Evolutionary conservation across 305 asterid species (phyloP).

Genomic region (Fraxinus dipetala): DNA sequence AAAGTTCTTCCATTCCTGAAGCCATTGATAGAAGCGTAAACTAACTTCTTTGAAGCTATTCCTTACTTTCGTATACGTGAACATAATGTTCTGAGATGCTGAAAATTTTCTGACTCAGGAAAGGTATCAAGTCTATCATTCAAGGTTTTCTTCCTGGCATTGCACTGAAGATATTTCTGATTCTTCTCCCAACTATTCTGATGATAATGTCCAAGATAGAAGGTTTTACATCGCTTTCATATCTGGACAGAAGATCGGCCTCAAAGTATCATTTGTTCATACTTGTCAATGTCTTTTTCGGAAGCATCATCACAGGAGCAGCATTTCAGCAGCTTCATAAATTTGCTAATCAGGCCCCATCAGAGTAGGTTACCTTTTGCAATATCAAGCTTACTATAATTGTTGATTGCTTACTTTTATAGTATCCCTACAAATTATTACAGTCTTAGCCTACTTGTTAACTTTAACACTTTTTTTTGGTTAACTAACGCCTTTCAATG

Average conservation of each 20-base stretch:
- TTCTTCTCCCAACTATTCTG: neutral
- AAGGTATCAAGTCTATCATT: slow-evolving; percentile 54
- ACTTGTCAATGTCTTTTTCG: slow-evolving; percentile 86
- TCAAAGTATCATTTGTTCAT: slow-evolving; percentile 74
- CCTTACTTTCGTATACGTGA: neutral
- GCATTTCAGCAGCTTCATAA: slow-evolving; percentile 85
- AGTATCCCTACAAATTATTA: neutral
- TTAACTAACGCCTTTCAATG: neutral
- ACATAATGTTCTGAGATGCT: slow-evolving; percentile 3
- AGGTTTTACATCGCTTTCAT: slow-evolving; percentile 70
- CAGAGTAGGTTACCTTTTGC: slow-evolving; percentile 51
- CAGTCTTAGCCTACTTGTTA: neutral
- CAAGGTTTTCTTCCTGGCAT: slow-evolving; percentile 55
- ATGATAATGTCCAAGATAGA: neutral
- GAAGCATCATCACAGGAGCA: slow-evolving; percentile 86
- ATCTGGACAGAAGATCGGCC: slow-evolving; percentile 81
- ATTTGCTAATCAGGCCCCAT: slow-evolving; percentile 71
- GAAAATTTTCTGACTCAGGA: slow-evolving; percentile 36
- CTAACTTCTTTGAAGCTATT: slow-evolving; percentile 16
- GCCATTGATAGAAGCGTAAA: slow-evolving; percentile 67
- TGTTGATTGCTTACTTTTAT: neutral
- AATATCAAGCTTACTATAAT: neutral
- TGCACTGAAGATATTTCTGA: neutral
- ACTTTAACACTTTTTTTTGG: neutral
- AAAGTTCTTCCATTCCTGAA: slow-evolving; percentile 75